These are phyloP conservation scores for Fusarium caatingaense DNA, from an alignment of 2,329 filamentous ascomycete species.

Conservation along the genomic window DNA sequence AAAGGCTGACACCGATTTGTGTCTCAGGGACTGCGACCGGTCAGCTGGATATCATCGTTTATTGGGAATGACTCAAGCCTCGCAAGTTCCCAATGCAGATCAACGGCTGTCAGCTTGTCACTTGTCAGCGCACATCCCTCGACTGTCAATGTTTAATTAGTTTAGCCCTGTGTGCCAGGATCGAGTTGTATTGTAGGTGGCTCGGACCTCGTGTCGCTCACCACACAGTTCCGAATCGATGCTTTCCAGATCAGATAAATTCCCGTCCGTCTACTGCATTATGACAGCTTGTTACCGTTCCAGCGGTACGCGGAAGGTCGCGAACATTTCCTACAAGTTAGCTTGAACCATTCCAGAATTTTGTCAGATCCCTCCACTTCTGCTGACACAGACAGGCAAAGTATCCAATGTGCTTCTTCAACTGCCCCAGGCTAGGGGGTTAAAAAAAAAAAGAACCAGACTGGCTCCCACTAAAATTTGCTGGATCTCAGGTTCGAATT, in stretches of 20 bases:
- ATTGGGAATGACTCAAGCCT: conserved; percentile 31
- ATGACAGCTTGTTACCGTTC: conserved; percentile 43
- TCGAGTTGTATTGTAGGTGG: conserved; percentile 7
- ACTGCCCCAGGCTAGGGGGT: conserved; percentile 10
- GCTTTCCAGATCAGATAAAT: conserved; percentile 16
- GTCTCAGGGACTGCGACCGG: conserved; percentile 39
- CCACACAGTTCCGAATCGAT: conserved; percentile 7
- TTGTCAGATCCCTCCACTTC: conserved; percentile 16
- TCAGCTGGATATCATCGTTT: conserved; percentile 29
- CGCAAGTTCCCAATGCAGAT: conserved; percentile 14
- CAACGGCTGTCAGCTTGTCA: conserved; percentile 28
- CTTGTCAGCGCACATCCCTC: conserved; percentile 10
- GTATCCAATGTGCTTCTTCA: conserved; percentile 20
- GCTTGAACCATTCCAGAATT: conserved; percentile 23
- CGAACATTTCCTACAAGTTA: conserved; percentile 29
- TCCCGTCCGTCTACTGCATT: conserved; percentile 17
- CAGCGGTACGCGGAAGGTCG: conserved; percentile 39
- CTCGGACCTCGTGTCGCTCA: conserved; percentile 11
- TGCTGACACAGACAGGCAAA: neutral
- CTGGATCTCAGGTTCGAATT: neutral
- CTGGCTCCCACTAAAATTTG: neutral
- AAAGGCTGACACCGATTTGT: conserved; percentile 10
- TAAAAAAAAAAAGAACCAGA: neutral
- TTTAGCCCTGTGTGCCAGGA: neutral
- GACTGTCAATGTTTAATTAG: conserved; percentile 11